phyloP scores from a whole-genome alignment of 2,329 filamentous ascomycete genomes.

The Kalmusia sp. region DNA sequence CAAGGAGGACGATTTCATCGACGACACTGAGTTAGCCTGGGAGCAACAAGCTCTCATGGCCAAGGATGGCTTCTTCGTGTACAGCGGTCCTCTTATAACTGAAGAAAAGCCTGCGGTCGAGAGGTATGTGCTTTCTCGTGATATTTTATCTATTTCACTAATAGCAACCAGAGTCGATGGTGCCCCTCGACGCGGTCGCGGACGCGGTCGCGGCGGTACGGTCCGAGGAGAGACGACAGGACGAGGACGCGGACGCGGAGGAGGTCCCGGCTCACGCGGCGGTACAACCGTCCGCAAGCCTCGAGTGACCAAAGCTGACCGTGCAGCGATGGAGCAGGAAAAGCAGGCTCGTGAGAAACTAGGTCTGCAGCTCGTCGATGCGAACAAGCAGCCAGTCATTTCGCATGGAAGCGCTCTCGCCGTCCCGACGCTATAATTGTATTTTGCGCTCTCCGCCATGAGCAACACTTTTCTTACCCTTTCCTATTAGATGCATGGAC shows the following conservation, averaged over 20 bases:
- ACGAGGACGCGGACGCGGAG: constrained; percentile 55
- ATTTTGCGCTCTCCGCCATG: not conserved
- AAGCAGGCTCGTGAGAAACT: constrained; percentile 68
- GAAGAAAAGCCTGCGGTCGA: constrained; percentile 79
- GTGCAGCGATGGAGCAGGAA: constrained; percentile 80
- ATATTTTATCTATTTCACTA: constrained; percentile 26
- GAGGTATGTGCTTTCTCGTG: constrained; percentile 54
- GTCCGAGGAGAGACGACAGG: constrained; percentile 49
- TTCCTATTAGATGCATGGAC: constrained; percentile 8
- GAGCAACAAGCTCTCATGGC: constrained; percentile 93
- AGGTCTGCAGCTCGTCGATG: constrained; percentile 20
- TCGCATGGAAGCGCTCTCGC: too few species aligned
- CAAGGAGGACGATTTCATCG: constrained; percentile 73
- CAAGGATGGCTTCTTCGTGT: constrained; percentile 97
- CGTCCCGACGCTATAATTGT: not conserved
- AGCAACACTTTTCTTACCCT: not conserved
- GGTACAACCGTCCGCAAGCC: constrained; percentile 79
- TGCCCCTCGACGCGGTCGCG: constrained; percentile 71
- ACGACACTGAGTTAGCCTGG: constrained; percentile 94
- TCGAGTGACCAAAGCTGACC: constrained; percentile 84
- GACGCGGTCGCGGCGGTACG: constrained; percentile 61
- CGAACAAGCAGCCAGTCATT: too few species aligned
- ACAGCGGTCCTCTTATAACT: constrained; percentile 87
- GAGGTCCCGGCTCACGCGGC: constrained; percentile 75
- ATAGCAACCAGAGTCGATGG: constrained; percentile 68